Conservation (phyloP, 2,329 filamentous ascomycete genomes). For the Fusarium hainanense region DNA sequence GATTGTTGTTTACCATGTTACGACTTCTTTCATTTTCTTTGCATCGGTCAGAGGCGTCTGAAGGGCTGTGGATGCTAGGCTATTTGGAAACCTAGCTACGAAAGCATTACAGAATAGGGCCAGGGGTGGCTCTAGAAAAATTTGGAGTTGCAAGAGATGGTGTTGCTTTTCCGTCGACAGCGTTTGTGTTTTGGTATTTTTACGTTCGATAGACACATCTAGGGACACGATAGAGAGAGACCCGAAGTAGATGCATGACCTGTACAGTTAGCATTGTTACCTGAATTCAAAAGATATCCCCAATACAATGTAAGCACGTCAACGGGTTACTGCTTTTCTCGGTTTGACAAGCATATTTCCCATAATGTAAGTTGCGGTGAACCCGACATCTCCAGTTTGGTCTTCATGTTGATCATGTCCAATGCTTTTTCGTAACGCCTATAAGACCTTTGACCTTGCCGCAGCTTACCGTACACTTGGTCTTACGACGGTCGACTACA, state of each 20-base stretch:
- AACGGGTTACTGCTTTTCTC: conserved; percentile 12
- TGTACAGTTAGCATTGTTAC: conserved; percentile 42
- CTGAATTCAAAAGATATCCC: conserved; percentile 13
- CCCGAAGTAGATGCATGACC: conserved; percentile 18
- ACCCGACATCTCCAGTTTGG: conserved; percentile 8
- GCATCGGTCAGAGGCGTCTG: conserved; percentile 38
- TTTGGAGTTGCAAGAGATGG: conserved; percentile 32
- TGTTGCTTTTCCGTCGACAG: conserved; percentile 21
- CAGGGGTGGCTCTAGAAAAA: conserved; percentile 30
- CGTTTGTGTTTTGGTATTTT: conserved; percentile 25
- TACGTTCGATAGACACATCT: conserved; percentile 29
- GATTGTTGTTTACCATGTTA: conserved; percentile 35
- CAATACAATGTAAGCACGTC: conserved; percentile 10
- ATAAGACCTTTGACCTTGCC: conserved; percentile 10
- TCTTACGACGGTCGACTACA: conserved; percentile 48
- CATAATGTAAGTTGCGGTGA: conserved; percentile 9
- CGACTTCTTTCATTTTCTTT: conserved; percentile 21
- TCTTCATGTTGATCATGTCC: conserved; percentile 3
- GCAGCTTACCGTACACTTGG: conserved; percentile 15
- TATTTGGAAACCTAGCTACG: conserved; percentile 15
- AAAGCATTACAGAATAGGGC: conserved; percentile 17
- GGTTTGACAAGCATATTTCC: conserved; percentile 16
- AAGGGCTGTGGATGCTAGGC: conserved; percentile 16
- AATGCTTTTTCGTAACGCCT: conserved; percentile 16
- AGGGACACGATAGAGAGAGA: conserved; percentile 28